phyloP scores from a whole-genome alignment of 257 asterid genomes.

The Rhazya stricta region DNA sequence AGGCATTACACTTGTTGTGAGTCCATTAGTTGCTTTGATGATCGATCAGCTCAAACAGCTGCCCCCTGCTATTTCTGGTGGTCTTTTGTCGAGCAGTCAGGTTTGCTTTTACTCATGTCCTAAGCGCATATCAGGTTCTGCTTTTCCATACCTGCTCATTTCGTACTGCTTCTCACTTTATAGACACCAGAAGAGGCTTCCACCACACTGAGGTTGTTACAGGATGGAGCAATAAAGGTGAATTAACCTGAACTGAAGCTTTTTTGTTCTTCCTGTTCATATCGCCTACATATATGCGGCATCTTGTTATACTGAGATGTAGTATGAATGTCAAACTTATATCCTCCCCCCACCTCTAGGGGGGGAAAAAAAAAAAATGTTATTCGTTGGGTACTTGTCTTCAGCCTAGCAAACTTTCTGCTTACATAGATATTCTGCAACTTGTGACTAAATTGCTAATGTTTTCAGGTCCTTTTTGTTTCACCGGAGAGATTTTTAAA shows the following conservation, averaged over 20 bases:
- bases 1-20: constrained; percentile 78
- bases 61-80: constrained; percentile 72
- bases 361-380: too few relatives aligned
- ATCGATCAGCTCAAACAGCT: constrained; percentile 90
- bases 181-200: constrained; percentile 74
- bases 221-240: constrained; percentile 80
- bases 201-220: constrained; percentile 58
- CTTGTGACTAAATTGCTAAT: constrained; percentile 16
- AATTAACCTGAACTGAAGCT: neutral
- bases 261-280: neutral
- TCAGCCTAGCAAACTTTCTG: neutral
- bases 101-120: constrained; percentile 27
- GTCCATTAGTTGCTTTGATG: constrained; percentile 95
- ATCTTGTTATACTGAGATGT: neutral
- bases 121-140: constrained; percentile 3
- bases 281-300: neutral
- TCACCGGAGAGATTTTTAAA: constrained; percentile 96
- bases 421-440: neutral
- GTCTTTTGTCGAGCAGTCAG: constrained; percentile 85
- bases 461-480: constrained; percentile 80
- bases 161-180: constrained; percentile 19
- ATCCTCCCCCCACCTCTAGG: neutral
- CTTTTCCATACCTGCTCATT: constrained; percentile 19
- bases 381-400: neutral
- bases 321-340: neutral